Evolutionary conservation across 345 rosid species (phyloP).

Genomic region (Arabis hirsuta): DNA sequence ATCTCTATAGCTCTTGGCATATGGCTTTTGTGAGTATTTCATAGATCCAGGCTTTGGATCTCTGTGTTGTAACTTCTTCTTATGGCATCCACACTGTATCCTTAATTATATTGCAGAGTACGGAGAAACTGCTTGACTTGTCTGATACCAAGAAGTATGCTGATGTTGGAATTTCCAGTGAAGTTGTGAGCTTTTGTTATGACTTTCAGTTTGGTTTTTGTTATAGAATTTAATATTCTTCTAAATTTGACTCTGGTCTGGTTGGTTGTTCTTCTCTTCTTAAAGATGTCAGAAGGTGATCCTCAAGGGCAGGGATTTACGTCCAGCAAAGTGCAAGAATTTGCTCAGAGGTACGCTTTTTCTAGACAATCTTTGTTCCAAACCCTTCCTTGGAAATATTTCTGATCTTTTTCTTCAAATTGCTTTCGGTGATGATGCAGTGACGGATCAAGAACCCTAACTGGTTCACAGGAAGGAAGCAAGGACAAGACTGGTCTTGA

Average conservation of each 20-base stretch:
- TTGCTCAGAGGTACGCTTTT: conserved; percentile 45
- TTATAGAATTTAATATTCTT: conserved; percentile 7
- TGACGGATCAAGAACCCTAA: conserved; percentile 39
- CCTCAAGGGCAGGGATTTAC: conserved; percentile 35
- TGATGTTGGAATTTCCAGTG: conserved; percentile 46
- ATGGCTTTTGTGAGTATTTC: conserved; percentile 33
- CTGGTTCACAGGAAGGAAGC: conserved; percentile 30
- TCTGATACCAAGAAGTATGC: conserved; percentile 49
- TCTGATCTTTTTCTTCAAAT: conserved; percentile 10
- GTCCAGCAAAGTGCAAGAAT: conserved; percentile 33
- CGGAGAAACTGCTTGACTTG: conserved; percentile 54
- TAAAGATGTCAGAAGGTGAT: conserved; percentile 38
- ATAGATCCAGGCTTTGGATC: conserved; percentile 20
- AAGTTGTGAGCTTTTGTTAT: conserved; percentile 43
- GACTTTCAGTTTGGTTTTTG: conserved; percentile 28
- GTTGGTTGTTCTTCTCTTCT: conserved; percentile 30
- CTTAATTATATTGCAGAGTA: conserved; percentile 49
- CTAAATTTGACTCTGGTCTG: conserved; percentile 29
- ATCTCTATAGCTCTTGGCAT: conserved; percentile 29
- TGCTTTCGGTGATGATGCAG: conserved; percentile 43
- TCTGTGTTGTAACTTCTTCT: conserved; percentile 20
- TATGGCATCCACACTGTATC: conserved; percentile 26
- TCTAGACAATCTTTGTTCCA: conserved; percentile 8
- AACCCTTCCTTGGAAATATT: conserved; percentile 5
- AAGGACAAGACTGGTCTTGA: conserved; percentile 46